Conservation (phyloP, 371 early-diverging fungal genomes). For the Rhizomucor miehei region DNA sequence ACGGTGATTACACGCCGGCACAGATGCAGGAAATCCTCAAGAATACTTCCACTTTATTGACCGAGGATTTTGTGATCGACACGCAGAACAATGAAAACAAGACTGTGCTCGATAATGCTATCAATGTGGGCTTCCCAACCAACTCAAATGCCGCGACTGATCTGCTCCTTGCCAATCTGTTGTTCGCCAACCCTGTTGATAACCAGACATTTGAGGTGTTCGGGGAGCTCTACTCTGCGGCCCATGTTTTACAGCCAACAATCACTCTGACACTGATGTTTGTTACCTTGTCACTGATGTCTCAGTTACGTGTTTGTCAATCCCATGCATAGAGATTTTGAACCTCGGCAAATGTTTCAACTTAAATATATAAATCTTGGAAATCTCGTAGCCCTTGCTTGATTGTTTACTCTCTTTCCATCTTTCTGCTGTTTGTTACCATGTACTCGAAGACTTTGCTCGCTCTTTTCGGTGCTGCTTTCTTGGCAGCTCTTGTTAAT, state of each 20-base stretch:
- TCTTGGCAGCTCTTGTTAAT: not conserved
- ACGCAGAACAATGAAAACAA: constrained; percentile 31
- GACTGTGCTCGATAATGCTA: constrained; percentile 37
- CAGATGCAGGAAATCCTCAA: constrained; percentile 22
- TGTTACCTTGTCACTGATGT: not conserved
- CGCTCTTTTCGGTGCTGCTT: not conserved
- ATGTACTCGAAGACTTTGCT: no score
- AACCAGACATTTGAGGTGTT: constrained; percentile 13
- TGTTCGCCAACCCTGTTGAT: constrained; percentile 14
- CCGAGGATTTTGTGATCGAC: constrained; percentile 15
- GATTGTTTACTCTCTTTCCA: no score
- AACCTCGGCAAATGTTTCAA: no score
- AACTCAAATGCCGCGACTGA: constrained; percentile 1
- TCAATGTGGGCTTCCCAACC: constrained; percentile 18
- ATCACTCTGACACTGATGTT: constrained; percentile 1
- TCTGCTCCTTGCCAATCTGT: constrained; percentile 10
- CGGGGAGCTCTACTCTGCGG: constrained; percentile 4
- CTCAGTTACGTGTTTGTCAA: no score
- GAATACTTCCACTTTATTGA: constrained; percentile 23
- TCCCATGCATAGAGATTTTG: no score
- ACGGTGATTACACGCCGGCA: constrained; percentile 32
- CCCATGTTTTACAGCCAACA: not conserved
- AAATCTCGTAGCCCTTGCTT: no score
- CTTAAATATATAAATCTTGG: no score
- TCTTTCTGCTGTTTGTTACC: no score